A percentile compares a stretch with the other conserved stretches of the same genome.
phyloP scores from a whole-genome alignment of 163 green algal species.

The Scenedesmus sp. region DNA sequence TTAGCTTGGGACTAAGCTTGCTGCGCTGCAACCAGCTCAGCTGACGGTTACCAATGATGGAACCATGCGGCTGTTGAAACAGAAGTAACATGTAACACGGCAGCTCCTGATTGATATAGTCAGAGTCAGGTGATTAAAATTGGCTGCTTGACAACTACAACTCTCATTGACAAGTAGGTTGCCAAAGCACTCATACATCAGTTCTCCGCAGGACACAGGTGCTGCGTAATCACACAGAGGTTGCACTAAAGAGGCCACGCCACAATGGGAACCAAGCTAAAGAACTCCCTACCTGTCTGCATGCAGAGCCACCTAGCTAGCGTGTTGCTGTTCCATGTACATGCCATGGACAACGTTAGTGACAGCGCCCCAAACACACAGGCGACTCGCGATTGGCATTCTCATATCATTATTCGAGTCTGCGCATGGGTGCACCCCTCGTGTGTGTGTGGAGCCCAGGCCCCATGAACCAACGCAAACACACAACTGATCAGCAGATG shows the following conservation, averaged over 20 bases:
- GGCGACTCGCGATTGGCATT: neutral
- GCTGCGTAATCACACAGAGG: neutral
- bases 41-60: no score
- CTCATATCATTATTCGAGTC: neutral
- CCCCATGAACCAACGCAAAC: neutral
- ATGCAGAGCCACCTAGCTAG: neutral
- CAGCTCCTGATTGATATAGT: no score
- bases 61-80: no score
- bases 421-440: slow-evolving; percentile 9
- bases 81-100: no score
- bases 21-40: no score
- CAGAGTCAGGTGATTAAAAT: neutral
- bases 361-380: neutral
- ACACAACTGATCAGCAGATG: neutral
- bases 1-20: no score
- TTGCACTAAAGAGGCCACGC: neutral
- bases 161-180: neutral
- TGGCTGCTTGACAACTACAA: neutral
- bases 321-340: neutral
- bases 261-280: neutral
- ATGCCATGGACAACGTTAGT: neutral
- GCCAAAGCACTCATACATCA: slow-evolving; percentile 11
- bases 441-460: neutral
- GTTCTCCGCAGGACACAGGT: slow-evolving; percentile 11
- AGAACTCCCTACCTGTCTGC: neutral